Percentiles rank a stretch among this genome's conserved stretches.
These are phyloP conservation scores for Chenopodium berlandieri DNA, from an alignment of 148 eudicot genomes.

Conservation along the genomic window DNA sequence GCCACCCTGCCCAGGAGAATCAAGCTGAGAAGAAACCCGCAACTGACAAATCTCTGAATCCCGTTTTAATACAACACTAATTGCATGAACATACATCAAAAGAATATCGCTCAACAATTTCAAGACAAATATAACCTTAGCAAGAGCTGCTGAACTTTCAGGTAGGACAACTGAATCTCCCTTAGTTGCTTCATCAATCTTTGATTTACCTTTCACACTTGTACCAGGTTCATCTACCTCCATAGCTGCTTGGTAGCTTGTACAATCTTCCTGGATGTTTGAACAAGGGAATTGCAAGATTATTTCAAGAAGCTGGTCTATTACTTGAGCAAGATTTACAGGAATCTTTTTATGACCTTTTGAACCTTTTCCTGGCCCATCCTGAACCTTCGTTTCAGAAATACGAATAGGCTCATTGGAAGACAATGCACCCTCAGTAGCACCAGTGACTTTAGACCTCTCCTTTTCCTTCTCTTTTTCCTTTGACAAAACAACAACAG, in stretches of 20 bases:
- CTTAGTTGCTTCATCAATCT: slow-evolving; percentile 73
- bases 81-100: slow-evolving; percentile 88
- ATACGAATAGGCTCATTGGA: slow-evolving; percentile 51
- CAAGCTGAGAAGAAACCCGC: slow-evolving; percentile 48
- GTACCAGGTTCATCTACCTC: slow-evolving; percentile 69
- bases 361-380: slow-evolving; percentile 59
- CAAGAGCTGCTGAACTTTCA: slow-evolving; percentile 75
- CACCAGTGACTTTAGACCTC: slow-evolving; percentile 50
- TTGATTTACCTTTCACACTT: slow-evolving; percentile 79
- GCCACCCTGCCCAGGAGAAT: slow-evolving; percentile 60
- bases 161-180: slow-evolving; percentile 45
- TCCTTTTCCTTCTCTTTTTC: slow-evolving; percentile 89
- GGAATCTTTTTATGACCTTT: slow-evolving; percentile 88
- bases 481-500: slow-evolving; percentile 63
- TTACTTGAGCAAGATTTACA: slow-evolving; percentile 75
- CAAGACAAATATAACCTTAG: slow-evolving; percentile 84
- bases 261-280: slow-evolving; percentile 41
- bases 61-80: slow-evolving; percentile 72
- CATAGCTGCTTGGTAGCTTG: slow-evolving; percentile 53
- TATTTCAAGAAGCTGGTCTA: slow-evolving; percentile 89
- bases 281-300: slow-evolving; percentile 63
- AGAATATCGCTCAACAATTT: slow-evolving; percentile 90
- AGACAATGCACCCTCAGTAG: slow-evolving; percentile 50
- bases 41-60: slow-evolving; percentile 74
- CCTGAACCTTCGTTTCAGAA: slow-evolving; percentile 63